Evolutionary conservation across 106 monocot species (phyloP).

Genomic region (Apostasia ramifera): DNA sequence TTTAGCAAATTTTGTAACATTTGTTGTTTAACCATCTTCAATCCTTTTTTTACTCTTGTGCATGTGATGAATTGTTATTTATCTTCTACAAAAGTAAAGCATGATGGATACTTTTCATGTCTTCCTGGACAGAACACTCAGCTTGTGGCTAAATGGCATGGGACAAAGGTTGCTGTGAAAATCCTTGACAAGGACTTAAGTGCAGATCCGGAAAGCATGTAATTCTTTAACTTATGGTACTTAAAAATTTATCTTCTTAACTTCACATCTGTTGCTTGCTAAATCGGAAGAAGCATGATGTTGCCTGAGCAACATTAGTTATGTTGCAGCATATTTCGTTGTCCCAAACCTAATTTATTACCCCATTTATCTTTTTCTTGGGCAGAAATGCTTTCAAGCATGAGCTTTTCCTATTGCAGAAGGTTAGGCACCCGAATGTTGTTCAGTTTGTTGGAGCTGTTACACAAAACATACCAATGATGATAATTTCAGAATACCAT

Average conservation of each 20-base stretch:
- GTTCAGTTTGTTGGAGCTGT: constrained; percentile 94
- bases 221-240: constrained; percentile 11
- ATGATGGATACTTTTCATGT: background rate
- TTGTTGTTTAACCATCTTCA: background rate
- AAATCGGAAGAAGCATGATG: no score
- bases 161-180: constrained; percentile 86
- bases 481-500: constrained; percentile 92
- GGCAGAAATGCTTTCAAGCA: constrained; percentile 91
- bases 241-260: background rate
- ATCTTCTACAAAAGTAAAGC: no score
- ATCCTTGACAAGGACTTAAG: constrained; percentile 73
- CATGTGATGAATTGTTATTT: background rate
- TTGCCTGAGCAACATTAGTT: no score
- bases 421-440: constrained; percentile 91
- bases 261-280: background rate
- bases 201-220: constrained; percentile 86
- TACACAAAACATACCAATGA: constrained; percentile 92
- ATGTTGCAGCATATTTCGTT: no score
- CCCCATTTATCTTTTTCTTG: background rate
- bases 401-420: constrained; percentile 75
- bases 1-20: background rate
- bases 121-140: constrained; percentile 20
- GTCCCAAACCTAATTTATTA: background rate
- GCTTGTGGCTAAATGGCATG: constrained; percentile 94
- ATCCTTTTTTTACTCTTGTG: background rate